A percentile compares a stretch with the other conserved stretches of the same genome.
Evolutionary conservation across 2,329 filamentous ascomycete species (phyloP).

Genomic region (Alternaria gansuensis): DNA sequence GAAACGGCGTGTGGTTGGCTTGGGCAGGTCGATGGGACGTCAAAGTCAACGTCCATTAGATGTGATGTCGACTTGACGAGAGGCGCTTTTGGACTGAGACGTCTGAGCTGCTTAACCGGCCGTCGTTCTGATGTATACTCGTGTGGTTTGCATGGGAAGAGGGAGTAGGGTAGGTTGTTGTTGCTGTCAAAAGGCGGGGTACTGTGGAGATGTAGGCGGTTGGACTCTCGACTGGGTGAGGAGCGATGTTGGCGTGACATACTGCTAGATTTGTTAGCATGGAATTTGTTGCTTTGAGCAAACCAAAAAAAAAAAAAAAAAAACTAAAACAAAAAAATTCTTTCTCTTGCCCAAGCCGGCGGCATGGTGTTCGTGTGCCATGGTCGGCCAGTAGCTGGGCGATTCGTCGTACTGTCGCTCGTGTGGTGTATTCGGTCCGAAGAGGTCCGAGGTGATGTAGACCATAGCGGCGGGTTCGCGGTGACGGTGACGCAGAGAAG

Average conservation of each 20-base stretch:
- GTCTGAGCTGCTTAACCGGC: slow-evolving; percentile 46
- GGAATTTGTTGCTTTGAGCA: too few species aligned
- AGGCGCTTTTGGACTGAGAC: slow-evolving; percentile 33
- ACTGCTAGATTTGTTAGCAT: slow-evolving; percentile 18
- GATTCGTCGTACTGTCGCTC: slow-evolving; percentile 15
- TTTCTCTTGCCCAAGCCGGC: slow-evolving; percentile 46
- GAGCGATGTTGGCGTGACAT: slow-evolving; percentile 23
- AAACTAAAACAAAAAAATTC: too few species aligned
- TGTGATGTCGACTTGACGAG: slow-evolving; percentile 44
- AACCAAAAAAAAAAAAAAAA: too few species aligned
- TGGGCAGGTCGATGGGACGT: slow-evolving; percentile 16
- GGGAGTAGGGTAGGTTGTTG: slow-evolving; percentile 26
- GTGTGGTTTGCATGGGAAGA: slow-evolving; percentile 16
- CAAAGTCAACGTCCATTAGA: slow-evolving; percentile 45
- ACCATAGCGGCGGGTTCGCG: slow-evolving; percentile 38
- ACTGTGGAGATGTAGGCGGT: slow-evolving; percentile 26
- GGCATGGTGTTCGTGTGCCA: slow-evolving; percentile 32
- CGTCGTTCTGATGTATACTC: slow-evolving; percentile 34
- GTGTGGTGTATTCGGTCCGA: slow-evolving; percentile 34
- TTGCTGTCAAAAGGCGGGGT: slow-evolving; percentile 27
- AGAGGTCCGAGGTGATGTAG: slow-evolving; percentile 51
- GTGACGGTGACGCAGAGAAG: slow-evolving; percentile 23
- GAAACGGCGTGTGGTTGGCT: slow-evolving; percentile 20
- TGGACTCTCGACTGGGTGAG: slow-evolving; percentile 20
- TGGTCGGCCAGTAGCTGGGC: slow-evolving; percentile 29